Evolutionary conservation across 2,329 filamentous ascomycete species (phyloP).

Genomic region (Apiospora malaysiana): DNA sequence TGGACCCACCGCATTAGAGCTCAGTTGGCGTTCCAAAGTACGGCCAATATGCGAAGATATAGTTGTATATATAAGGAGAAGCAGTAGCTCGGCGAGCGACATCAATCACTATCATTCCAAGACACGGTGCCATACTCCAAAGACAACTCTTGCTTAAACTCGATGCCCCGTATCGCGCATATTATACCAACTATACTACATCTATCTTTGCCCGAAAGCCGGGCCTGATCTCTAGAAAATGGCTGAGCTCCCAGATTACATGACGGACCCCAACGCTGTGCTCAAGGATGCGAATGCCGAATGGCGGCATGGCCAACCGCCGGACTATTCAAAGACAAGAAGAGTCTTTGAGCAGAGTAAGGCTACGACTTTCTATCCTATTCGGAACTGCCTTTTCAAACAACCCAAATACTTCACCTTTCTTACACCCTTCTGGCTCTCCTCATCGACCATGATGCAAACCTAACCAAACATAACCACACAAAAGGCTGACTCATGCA

Average conservation of each 20-base stretch:
- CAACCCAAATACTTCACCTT: background rate
- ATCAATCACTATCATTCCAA: background rate
- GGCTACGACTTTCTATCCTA: constrained; percentile 28
- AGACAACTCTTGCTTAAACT: background rate
- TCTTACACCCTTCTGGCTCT: background rate
- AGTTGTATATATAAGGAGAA: background rate
- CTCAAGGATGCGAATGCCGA: constrained; percentile 53
- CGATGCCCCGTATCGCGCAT: background rate
- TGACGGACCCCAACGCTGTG: constrained; percentile 32
- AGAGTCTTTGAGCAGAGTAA: constrained; percentile 64
- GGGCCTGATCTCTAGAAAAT: background rate
- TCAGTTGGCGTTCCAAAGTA: background rate
- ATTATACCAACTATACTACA: background rate
- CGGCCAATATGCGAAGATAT: background rate
- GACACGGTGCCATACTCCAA: background rate
- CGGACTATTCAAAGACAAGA: constrained; percentile 69
- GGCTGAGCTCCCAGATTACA: constrained; percentile 30
- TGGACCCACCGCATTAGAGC: background rate
- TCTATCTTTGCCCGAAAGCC: background rate
- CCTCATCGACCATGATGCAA: too few species aligned
- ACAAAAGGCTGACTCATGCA: background rate
- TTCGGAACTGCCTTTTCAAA: background rate
- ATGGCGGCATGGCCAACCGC: constrained; percentile 66
- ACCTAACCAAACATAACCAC: background rate
- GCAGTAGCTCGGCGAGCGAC: too few species aligned